Base-by-base conservation (phyloP, 148 eudicot species). In the Persicaria maculosa region DNA sequence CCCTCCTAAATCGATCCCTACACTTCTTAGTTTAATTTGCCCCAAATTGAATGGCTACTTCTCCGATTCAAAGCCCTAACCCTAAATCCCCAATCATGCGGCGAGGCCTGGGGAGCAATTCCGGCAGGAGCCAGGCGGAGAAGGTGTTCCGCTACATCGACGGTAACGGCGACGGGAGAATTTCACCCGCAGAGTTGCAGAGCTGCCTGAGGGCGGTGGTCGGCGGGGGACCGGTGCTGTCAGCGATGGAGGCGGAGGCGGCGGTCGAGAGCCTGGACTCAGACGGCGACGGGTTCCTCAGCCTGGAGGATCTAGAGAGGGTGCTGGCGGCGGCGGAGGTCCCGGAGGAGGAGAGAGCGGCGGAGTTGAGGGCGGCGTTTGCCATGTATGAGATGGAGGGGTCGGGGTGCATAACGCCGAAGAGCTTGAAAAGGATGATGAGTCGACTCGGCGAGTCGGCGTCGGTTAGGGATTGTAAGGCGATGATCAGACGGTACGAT, bases 181-280 rank as follows among this genome's bases (percentile, higher is more conserved):
- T 88, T 64, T 85, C 87, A 0, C 57, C 91, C 10, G 20, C 58
- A 8, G 91, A 88, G 84, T 74, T 85, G n/a, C 77, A 55, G 40
- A 74, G n/a, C 2, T 82, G 84, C 22, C 15, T 85, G 15, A 70
- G 31, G 1, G 11, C 73, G 4, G 19, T 59, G 36, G 65, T 59
- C 65, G 36, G 36, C 14, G 68, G 77, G 0, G 78, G 78, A 4
- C 67, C 77, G 0, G 79, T 75, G 72, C 6, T 85, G 17, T 57
- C 85, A 12, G 20, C 53, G 71, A 58, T 45, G 55, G 81, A 85
- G 69, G 88, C 87, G 1, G 87, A 76, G 79, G 80, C 78, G 52
- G 83, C 77, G 43, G 85, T 85, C 9, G 52, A 52, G 48, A 45
- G 77, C 40, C 48, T 73, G 79, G 87, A 84, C 75, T 74, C 85